Evolutionary conservation across 306 rosid species (phyloP).

Genomic region (Ochetophila trinervis): DNA sequence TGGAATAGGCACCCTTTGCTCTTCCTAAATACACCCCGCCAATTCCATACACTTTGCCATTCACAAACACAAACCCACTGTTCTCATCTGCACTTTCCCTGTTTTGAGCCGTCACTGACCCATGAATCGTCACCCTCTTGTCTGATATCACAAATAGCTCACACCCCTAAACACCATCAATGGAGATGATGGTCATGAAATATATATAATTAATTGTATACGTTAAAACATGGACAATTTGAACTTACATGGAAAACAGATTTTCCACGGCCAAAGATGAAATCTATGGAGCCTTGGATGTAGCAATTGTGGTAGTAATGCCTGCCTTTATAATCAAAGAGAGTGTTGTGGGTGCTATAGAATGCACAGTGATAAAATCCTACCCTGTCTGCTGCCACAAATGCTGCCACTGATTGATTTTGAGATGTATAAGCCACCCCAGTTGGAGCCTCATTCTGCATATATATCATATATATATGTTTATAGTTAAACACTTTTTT

Average conservation of each 20-base stretch:
- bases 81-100: slow-evolving; percentile 41
- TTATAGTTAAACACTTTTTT: neutral
- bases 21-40: slow-evolving; percentile 72
- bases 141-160: slow-evolving; percentile 76
- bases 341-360: slow-evolving; percentile 89
- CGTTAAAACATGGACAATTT: neutral
- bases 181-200: neutral
- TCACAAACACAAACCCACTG: slow-evolving; percentile 60
- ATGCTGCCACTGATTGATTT: slow-evolving; percentile 91
- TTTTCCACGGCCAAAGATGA: slow-evolving; percentile 83
- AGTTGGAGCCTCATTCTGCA: slow-evolving; percentile 96
- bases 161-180: slow-evolving; percentile 37
- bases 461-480: neutral
- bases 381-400: slow-evolving; percentile 64
- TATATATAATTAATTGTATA: neutral
- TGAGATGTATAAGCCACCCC: slow-evolving; percentile 92
- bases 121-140: slow-evolving; percentile 50
- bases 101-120: slow-evolving; percentile 68
- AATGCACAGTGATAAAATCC: slow-evolving; percentile 91
- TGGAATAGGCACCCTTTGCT: slow-evolving; percentile 67
- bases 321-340: slow-evolving; percentile 81
- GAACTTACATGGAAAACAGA: slow-evolving; percentile 49
- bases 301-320: slow-evolving; percentile 75
- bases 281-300: slow-evolving; percentile 87
- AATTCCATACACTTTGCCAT: slow-evolving; percentile 66